phyloP scores from a whole-genome alignment of 1,139 yeast species.

The Candida sp. region DNA sequence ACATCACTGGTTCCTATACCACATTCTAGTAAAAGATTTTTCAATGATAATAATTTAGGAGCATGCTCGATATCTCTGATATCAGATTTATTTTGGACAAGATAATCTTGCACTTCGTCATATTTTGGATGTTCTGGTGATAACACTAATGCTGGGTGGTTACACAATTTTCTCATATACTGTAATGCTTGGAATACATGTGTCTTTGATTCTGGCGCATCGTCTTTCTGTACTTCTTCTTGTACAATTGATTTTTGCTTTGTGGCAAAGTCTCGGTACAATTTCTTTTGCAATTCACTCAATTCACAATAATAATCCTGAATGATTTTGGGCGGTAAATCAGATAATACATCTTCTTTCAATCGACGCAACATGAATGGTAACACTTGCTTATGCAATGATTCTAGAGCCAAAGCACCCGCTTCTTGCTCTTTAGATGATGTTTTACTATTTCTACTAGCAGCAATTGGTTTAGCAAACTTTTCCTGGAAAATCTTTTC shows the following conservation, averaged over 20 bases:
- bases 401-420: constrained; percentile 94
- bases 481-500: constrained; percentile 93
- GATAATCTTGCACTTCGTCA: constrained; percentile 56
- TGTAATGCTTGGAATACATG: constrained; percentile 98
- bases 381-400: constrained; percentile 91
- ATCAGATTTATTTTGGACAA: constrained; percentile 56
- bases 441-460: constrained; percentile 85
- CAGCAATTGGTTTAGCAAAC: constrained; percentile 96
- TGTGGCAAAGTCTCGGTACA: constrained; percentile 88
- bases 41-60: constrained; percentile 84
- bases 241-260: constrained; percentile 76
- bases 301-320: constrained; percentile 98
- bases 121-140: constrained; percentile 84
- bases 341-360: constrained; percentile 94
- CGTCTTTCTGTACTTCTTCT: constrained; percentile 51
- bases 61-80: constrained; percentile 79
- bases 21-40: constrained; percentile 82
- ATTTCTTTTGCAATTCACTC: constrained; percentile 82
- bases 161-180: constrained; percentile 95
- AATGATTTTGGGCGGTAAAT: constrained; percentile 95
- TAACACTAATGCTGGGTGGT: constrained; percentile 94
- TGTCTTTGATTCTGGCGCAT: constrained; percentile 58
- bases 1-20: constrained; percentile 75
- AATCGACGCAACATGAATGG: constrained; percentile 96
- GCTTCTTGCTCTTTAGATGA: constrained; percentile 96